Percentiles rank a stretch among this genome's conserved stretches.
Evolutionary conservation across 1,139 yeast genomes (phyloP).

Genomic region (Pichia sp.): DNA sequence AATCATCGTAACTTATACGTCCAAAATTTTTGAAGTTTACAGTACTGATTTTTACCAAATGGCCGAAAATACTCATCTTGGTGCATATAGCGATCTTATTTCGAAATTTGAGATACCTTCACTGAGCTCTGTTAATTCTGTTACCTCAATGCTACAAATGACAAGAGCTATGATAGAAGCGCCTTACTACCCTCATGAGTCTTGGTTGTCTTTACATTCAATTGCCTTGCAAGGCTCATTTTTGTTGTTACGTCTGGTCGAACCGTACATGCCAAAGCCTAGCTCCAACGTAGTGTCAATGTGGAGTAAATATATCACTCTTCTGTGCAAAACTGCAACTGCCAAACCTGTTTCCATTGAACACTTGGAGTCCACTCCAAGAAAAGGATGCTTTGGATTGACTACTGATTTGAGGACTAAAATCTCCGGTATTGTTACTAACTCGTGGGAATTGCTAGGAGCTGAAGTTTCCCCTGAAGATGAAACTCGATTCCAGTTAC

Average conservation of each 20-base stretch:
- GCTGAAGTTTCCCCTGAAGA: constrained; percentile 64
- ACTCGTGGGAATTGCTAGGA: constrained; percentile 73
- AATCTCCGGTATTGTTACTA: constrained; percentile 51
- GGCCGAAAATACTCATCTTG: not conserved
- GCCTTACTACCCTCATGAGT: constrained; percentile 51
- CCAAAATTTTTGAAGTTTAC: constrained; percentile 27
- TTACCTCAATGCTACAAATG: constrained; percentile 8
- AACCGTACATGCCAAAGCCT: constrained; percentile 51
- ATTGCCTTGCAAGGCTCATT: constrained; percentile 15
- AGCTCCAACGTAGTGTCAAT: constrained; percentile 48
- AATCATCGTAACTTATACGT: constrained; percentile 51
- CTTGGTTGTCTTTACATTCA: constrained; percentile 52
- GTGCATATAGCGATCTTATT: constrained; percentile 3
- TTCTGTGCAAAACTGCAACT: constrained; percentile 49
- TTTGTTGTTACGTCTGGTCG: constrained; percentile 34
- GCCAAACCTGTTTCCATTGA: constrained; percentile 58
- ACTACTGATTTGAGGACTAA: constrained; percentile 62
- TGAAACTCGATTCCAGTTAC: constrained; percentile 55
- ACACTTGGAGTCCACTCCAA: constrained; percentile 66
- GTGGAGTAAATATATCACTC: constrained; percentile 64
- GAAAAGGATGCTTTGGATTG: constrained; percentile 63
- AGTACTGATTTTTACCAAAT: constrained; percentile 8
- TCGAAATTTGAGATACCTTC: constrained; percentile 7
- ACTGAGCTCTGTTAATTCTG: constrained; percentile 3
- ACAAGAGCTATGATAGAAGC: constrained; percentile 9